Evolutionary conservation across 495 filamentous ascomycete species (phyloP), one percentile per base, ranked within the genome.

Genomic region (Penicillium steckii): DNA sequence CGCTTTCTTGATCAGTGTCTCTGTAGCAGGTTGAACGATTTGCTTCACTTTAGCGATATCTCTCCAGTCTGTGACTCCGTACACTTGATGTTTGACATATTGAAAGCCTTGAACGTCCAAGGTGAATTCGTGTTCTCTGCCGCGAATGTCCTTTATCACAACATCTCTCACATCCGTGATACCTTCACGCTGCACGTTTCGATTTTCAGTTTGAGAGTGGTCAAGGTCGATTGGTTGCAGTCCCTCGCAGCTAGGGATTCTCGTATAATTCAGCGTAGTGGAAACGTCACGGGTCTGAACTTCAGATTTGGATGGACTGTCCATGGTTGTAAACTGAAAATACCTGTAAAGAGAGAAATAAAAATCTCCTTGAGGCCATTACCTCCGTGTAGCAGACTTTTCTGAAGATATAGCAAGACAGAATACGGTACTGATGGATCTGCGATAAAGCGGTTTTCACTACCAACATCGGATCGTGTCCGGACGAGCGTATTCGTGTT

Each of bases 1-100:
- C 27, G 12, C 6, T 29, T 12, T 5, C 27, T 29, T 29, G 27
- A 29, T 29, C 12, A 29, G 27, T 6, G 5, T 12, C 27, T 29
- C 27, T 12, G 27, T 29, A 6, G 27, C 27, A 29, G 27, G 27
- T 29, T 29, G 27, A 29, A 29, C 27, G 27, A 29, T 29, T 29
- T 29, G 27, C 12, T 29, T 29, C 27, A 29, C 27, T 29, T 29
- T 5, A 29, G 27, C 12, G 5, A 5, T 5, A 12, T 29, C 27
- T 12, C 5, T 29, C 27, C 27, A 21, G 22, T 43, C 40, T 43
- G 40, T 43, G 10, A 21, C 17, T 3, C 8, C 40, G 9, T 49
- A 37, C 24, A 48, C 23, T 9, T 9, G 41, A 55, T 54, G 55
- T 44, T 46, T 29, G 45, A 37, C 18, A 30, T 49, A 43, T 43